These are phyloP conservation scores for Xanthoconium stramineum DNA, from an alignment of 768 basidiomycete species.

Conservation along the genomic window DNA sequence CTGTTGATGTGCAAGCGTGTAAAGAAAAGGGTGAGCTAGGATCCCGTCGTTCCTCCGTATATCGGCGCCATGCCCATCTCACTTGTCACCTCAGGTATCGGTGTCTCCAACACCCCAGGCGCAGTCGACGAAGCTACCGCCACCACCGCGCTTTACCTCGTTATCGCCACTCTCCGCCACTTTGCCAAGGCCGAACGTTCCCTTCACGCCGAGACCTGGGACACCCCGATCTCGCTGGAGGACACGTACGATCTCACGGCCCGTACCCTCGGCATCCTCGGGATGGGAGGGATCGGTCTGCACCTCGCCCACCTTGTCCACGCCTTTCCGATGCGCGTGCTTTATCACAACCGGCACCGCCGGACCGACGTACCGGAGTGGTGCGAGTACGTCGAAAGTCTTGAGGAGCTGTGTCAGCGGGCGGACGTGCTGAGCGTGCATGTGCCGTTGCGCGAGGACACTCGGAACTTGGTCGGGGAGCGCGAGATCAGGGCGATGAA, in stretches of 20 bases:
- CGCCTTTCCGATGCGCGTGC: conserved; percentile 85
- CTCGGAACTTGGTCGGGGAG: conserved; percentile 69
- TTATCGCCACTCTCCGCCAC: conserved; percentile 75
- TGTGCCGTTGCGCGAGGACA: conserved; percentile 74
- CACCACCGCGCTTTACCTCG: conserved; percentile 79
- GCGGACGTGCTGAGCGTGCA: conserved; percentile 87
- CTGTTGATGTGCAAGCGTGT: conserved; percentile 71
- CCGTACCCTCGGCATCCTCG: conserved; percentile 69
- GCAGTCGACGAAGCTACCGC: conserved; percentile 92
- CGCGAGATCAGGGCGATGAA: conserved; percentile 74
- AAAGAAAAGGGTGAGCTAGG: conserved; percentile 61
- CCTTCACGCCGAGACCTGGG: conserved; percentile 57
- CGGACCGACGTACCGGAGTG: conserved; percentile 57
- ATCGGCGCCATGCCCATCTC: background rate
- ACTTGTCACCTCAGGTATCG: conserved; percentile 39
- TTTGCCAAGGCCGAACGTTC: conserved; percentile 62
- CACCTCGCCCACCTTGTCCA: conserved; percentile 68
- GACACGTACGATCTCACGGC: conserved; percentile 62
- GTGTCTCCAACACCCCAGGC: conserved; percentile 83
- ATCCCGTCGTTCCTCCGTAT: background rate
- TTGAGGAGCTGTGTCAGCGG: conserved; percentile 59
- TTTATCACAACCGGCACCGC: conserved; percentile 73
- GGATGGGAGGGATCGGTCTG: conserved; percentile 74
- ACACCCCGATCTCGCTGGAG: conserved; percentile 44
- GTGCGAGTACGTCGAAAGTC: conserved; percentile 72